Evolutionary conservation across 768 basidiomycete genomes (phyloP).

Genomic region (Auricularia sp.): DNA sequence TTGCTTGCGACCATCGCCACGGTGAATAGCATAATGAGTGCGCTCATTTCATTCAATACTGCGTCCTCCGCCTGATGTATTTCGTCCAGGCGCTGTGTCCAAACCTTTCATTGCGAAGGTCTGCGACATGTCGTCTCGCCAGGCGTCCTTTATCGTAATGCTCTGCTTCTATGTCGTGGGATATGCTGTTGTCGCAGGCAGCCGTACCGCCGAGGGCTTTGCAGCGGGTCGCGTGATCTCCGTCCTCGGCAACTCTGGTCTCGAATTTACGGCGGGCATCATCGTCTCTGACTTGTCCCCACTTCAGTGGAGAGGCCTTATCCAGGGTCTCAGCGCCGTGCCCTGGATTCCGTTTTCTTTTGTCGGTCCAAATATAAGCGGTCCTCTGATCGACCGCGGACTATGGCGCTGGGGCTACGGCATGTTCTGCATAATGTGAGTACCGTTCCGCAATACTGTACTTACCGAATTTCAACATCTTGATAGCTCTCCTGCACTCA

Average conservation of each 20-base stretch:
- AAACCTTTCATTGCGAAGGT: slow-evolving; percentile 46
- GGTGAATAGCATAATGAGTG: neutral
- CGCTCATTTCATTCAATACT: neutral
- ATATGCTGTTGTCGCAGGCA: slow-evolving; percentile 26
- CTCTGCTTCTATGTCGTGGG: slow-evolving; percentile 34
- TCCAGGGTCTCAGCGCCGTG: neutral
- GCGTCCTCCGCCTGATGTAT: neutral
- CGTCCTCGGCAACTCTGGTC: slow-evolving; percentile 4
- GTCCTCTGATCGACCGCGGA: neutral
- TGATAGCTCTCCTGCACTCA: slow-evolving; percentile 14
- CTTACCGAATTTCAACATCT: neutral
- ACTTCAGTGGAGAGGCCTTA: slow-evolving; percentile 20
- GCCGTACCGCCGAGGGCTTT: slow-evolving; percentile 18
- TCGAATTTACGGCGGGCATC: slow-evolving; percentile 9
- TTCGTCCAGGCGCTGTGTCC: slow-evolving; percentile 16
- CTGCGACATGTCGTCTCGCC: slow-evolving; percentile 42
- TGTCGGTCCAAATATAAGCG: neutral
- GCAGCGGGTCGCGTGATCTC: slow-evolving; percentile 18
- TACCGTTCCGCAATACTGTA: neutral
- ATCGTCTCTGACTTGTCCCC: slow-evolving; percentile 22
- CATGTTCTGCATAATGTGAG: neutral
- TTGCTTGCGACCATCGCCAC: neutral
- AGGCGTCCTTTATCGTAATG: slow-evolving; percentile 31
- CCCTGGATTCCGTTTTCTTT: neutral
- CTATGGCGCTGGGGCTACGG: slow-evolving; percentile 1